phyloP scores from a whole-genome alignment of 2,329 filamentous ascomycete species.

The Penicillium crustosum region DNA sequence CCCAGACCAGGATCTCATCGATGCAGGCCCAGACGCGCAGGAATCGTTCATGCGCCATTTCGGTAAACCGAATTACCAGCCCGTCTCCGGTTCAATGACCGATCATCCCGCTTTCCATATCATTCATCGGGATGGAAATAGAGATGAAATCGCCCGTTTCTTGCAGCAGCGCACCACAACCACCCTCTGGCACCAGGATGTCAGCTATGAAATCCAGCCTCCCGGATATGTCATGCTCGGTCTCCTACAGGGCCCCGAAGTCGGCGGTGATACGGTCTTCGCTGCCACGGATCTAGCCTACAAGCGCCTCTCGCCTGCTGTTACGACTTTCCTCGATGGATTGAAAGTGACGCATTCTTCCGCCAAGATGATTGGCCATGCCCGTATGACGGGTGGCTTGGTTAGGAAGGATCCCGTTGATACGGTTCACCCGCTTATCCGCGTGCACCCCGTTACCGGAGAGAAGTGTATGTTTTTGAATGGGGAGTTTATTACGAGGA shows the following conservation, averaged over 20 bases:
- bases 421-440: constrained; percentile 48
- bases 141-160: constrained; percentile 45
- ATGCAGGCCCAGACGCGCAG: constrained; percentile 45
- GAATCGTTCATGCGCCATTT: constrained; percentile 49
- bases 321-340: constrained; percentile 41
- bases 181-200: constrained; percentile 52
- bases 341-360: constrained; percentile 44
- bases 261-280: constrained; percentile 52
- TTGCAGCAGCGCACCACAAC: constrained; percentile 47
- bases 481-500: constrained; percentile 50
- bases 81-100: constrained; percentile 44
- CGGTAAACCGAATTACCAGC: constrained; percentile 48
- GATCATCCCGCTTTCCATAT: constrained; percentile 49
- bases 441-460: constrained; percentile 51
- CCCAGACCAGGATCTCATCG: constrained; percentile 52
- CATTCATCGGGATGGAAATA: constrained; percentile 48
- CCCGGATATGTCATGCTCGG: constrained; percentile 51
- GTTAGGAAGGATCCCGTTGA: constrained; percentile 48
- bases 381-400: constrained; percentile 44
- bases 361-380: constrained; percentile 47
- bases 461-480: constrained; percentile 52
- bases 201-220: constrained; percentile 51
- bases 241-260: constrained; percentile 51
- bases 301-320: constrained; percentile 52
- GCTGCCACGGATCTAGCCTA: constrained; percentile 48